Evolutionary conservation across 2,329 filamentous ascomycete genomes (phyloP), one percentile per base, ranked within the genome.

Genomic region (Penicillium sp.): DNA sequence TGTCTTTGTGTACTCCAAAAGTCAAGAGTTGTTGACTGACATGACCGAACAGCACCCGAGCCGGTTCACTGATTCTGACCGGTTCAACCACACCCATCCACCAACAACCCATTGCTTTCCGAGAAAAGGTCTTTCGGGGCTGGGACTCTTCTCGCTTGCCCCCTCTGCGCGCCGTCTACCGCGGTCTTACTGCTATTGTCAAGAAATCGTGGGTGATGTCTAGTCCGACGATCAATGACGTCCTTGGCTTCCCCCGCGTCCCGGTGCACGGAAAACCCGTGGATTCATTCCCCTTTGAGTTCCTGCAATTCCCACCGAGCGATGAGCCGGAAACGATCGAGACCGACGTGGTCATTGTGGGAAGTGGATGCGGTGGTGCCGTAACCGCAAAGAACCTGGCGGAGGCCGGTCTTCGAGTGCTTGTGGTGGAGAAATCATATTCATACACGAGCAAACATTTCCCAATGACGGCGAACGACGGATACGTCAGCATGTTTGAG

Each of bases 341-440:
- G 48, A 87, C 88, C 0, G 92, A 96, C 68, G 84, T 95, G 0
- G 83, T 95, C 36, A 85, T 96, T 51, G 80, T 96, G 18, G 92
- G 92, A 2, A 94, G 89, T 33, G 92, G 92, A 25, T 95, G 89
- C 62, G 92, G 92, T 56, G 91, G 89, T 36, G 89, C 81, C 9
- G 90, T 96, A 0, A 83, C 81, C 31, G 91, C 92, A 22, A 92
- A 92, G 70, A 87, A 89, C 45, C 75, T 96, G 1, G 83, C 91
- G 9, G 86, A 91, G 69, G 88, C 86, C 1, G 89, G 88, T 4
- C 79, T 88, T 57, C 77, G 78, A 18, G 90, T 96, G 25, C 69
- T 95, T 4, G 89, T 96, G 0, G 85, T 90, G 3, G 90, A 95
- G 60, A 94, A 94, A 67, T 83, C 82, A 1, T 90, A 92, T 67